These are phyloP conservation scores for Sesbania bispinosa DNA, from an alignment of 306 rosid genomes.

Conservation along the genomic window DNA sequence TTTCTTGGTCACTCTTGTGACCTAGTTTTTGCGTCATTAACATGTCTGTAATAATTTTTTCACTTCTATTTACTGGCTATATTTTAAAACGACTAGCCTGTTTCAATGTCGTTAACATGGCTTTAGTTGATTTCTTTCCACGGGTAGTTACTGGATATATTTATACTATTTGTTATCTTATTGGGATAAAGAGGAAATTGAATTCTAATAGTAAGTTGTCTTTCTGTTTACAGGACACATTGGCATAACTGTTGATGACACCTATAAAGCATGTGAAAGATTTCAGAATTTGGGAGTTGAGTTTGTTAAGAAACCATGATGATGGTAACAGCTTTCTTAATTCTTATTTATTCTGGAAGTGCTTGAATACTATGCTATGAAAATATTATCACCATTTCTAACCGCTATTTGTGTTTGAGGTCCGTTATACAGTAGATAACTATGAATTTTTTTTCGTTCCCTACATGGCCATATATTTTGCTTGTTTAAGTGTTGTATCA, in stretches of 20 bases:
- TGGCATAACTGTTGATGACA: slow-evolving; percentile 94
- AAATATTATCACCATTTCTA: not conserved
- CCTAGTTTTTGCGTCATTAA: not conserved
- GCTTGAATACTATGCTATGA: not conserved
- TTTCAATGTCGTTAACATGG: not conserved
- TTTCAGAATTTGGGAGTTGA: slow-evolving; percentile 82
- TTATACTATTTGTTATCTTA: not conserved
- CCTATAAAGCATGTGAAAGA: slow-evolving; percentile 88
- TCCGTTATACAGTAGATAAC: not conserved
- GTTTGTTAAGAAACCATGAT: slow-evolving; percentile 76
- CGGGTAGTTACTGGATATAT: not conserved
- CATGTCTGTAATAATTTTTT: not conserved
- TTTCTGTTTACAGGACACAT: slow-evolving; percentile 67
- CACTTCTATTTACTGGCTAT: not conserved
- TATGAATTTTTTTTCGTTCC: not conserved
- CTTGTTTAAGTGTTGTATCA: not conserved
- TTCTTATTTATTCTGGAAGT: not conserved
- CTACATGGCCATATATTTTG: not conserved
- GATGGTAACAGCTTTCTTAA: slow-evolving; percentile 56
- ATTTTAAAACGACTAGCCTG: not conserved
- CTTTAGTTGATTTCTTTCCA: not conserved
- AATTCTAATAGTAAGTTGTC: not conserved
- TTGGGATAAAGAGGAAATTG: not conserved
- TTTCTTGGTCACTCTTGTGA: not conserved
- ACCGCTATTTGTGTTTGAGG: not conserved